Percentiles rank a stretch among this genome's conserved stretches.
phyloP scores from a whole-genome alignment of 371 early-diverging fungal genomes.

The Syncephalis plumigaleata region DNA sequence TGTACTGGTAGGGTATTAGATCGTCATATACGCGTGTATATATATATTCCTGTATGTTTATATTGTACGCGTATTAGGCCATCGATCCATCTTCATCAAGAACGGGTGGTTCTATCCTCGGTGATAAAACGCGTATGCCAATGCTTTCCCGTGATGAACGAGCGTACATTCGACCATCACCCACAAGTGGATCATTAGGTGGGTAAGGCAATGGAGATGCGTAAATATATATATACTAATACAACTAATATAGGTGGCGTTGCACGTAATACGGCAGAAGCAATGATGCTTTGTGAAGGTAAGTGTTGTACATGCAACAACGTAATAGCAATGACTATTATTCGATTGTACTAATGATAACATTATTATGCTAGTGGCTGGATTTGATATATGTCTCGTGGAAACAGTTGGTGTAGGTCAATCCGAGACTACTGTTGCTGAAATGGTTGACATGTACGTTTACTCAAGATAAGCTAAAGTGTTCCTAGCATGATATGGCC shows the following conservation, averaged over 20 bases:
- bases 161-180: conserved; percentile 60
- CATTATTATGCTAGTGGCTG: conserved; percentile 39
- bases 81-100: conserved; percentile 60
- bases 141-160: conserved; percentile 28
- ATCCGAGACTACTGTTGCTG: conserved; percentile 64
- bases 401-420: conserved; percentile 78
- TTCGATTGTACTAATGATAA: no score
- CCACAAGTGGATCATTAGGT: conserved; percentile 47
- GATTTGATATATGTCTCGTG: conserved; percentile 56
- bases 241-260: conserved; percentile 22
- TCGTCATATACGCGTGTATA: no score
- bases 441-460: conserved; percentile 62
- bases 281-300: conserved; percentile 60
- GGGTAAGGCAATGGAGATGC: conserved; percentile 7
- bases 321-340: neutral
- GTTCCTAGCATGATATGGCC: neutral
- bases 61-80: conserved; percentile 20
- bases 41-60: neutral
- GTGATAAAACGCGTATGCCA: conserved; percentile 71
- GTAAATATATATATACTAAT: neutral
- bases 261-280: conserved; percentile 57
- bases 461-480: neutral
- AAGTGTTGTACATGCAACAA: neutral
- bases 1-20: conserved; percentile 38
- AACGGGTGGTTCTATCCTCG: conserved; percentile 65